Percentiles rank a stretch among this genome's conserved stretches.
Evolutionary conservation across 2,329 filamentous ascomycete genomes (phyloP).

Genomic region (Fusarium siculi): DNA sequence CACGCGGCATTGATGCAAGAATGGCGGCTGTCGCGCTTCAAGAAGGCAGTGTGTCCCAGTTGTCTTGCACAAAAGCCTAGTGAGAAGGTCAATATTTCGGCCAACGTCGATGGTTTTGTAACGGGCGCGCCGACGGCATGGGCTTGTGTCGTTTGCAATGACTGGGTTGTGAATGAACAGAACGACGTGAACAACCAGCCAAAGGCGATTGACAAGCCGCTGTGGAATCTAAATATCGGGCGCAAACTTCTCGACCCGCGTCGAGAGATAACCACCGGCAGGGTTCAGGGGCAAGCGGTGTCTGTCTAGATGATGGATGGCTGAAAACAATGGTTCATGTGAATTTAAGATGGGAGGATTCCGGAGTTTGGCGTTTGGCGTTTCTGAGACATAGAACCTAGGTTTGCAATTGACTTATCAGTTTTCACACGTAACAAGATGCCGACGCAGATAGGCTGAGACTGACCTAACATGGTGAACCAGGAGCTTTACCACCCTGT

Average conservation of each 20-base stretch:
- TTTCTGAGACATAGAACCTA: constrained; percentile 20
- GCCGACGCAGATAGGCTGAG: not conserved
- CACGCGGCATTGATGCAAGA: constrained; percentile 40
- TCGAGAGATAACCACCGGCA: not conserved
- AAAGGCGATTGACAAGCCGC: constrained; percentile 29
- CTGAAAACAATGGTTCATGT: not conserved
- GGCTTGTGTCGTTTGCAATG: constrained; percentile 50
- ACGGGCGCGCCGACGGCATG: constrained; percentile 38
- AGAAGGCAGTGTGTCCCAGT: constrained; percentile 45
- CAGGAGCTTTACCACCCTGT: constrained; percentile 1
- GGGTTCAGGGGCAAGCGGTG: constrained; percentile 6
- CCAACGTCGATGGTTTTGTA: constrained; percentile 27
- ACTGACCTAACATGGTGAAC: constrained; percentile 6
- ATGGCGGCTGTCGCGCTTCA: constrained; percentile 43
- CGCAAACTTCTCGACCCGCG: constrained; percentile 5
- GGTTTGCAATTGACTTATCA: constrained; percentile 19
- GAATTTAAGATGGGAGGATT: not conserved
- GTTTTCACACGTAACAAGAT: constrained; percentile 2
- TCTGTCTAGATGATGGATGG: not conserved
- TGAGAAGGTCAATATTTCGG: constrained; percentile 25
- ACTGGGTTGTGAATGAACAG: constrained; percentile 46
- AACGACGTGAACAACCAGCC: constrained; percentile 28
- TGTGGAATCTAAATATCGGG: constrained; percentile 24
- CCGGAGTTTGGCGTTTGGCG: constrained; percentile 23
- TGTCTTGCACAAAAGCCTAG: constrained; percentile 41